Evolutionary conservation across 1,284 basidiomycete species (phyloP).

Genomic region (Tilletia walkeri): DNA sequence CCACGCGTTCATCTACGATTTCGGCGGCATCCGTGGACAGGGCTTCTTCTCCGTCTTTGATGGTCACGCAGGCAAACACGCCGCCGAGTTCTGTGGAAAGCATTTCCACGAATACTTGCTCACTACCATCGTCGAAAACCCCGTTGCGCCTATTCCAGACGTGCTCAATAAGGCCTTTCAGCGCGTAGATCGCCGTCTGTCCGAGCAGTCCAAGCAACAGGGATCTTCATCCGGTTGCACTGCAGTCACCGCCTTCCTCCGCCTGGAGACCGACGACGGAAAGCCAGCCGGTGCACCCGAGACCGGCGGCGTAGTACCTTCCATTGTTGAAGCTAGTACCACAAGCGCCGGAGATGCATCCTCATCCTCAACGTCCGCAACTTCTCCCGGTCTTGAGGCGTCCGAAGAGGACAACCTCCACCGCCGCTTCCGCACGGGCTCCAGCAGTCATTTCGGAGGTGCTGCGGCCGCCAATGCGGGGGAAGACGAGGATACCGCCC

Average conservation of each 20-base stretch:
- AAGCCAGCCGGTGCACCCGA: constrained; percentile 34
- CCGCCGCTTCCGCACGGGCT: constrained; percentile 3
- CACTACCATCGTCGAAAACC: constrained; percentile 57
- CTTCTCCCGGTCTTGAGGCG: not conserved
- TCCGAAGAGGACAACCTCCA: not conserved
- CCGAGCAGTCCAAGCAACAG: constrained; percentile 76
- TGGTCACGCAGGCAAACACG: constrained; percentile 96
- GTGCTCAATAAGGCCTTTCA: constrained; percentile 91
- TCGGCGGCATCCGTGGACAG: constrained; percentile 80
- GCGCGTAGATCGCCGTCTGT: constrained; percentile 78
- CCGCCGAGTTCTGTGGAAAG: constrained; percentile 96
- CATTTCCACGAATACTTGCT: constrained; percentile 78
- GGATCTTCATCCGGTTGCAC: constrained; percentile 96
- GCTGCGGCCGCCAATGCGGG: constrained; percentile 8
- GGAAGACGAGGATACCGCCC: constrained; percentile 1
- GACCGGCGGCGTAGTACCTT: constrained; percentile 15
- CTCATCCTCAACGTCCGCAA: not conserved
- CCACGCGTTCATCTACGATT: constrained; percentile 95
- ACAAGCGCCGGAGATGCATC: not conserved
- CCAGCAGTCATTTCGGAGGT: constrained; percentile 2
- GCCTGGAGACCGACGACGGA: constrained; percentile 73
- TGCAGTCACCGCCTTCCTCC: constrained; percentile 92
- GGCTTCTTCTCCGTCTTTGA: constrained; percentile 98
- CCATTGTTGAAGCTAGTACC: not conserved
- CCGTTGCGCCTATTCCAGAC: constrained; percentile 73